Evolutionary conservation across 176 grass and related monocot species (phyloP).

Genomic region (Bonia amplexicaulis): DNA sequence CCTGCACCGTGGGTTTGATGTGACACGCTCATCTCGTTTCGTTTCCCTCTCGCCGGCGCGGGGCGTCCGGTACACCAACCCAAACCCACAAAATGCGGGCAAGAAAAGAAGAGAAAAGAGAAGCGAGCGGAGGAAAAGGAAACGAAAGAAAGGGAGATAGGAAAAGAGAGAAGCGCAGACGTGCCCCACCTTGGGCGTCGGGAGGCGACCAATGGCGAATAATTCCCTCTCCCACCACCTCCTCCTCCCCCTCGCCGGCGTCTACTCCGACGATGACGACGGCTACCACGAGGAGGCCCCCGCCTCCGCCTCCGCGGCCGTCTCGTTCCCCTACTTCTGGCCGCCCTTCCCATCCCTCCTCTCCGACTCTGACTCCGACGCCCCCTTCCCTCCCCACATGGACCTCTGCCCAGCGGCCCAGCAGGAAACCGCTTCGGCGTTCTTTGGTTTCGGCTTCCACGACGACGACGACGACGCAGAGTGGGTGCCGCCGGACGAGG

Average conservation of each 20-base stretch:
- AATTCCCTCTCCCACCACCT: conserved; percentile 35
- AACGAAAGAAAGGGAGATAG: neutral
- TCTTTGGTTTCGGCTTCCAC: conserved; percentile 44
- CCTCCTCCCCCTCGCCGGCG: conserved; percentile 31
- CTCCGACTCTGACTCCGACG: conserved; percentile 34
- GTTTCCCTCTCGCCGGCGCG: neutral
- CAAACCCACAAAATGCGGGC: conserved; percentile 24
- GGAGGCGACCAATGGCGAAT: conserved; percentile 37
- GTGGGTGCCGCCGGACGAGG: conserved; percentile 28
- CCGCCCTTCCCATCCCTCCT: conserved; percentile 43
- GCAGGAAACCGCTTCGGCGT: conserved; percentile 23
- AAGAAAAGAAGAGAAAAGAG: neutral
- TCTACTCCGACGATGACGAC: conserved; percentile 17
- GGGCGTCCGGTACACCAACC: conserved; percentile 34
- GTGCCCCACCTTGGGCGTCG: neutral
- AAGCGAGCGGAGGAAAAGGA: neutral
- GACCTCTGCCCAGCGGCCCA: neutral
- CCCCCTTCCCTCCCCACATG: conserved; percentile 16
- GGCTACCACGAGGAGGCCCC: neutral
- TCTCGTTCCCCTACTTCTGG: conserved; percentile 36
- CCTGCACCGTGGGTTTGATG: neutral
- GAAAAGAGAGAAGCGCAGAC: neutral
- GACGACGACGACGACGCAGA: neutral
- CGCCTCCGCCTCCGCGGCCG: neutral
- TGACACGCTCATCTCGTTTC: conserved; percentile 18